Base-by-base conservation (phyloP, 768 basidiomycete species). In the Pleurotus giganteus region DNA sequence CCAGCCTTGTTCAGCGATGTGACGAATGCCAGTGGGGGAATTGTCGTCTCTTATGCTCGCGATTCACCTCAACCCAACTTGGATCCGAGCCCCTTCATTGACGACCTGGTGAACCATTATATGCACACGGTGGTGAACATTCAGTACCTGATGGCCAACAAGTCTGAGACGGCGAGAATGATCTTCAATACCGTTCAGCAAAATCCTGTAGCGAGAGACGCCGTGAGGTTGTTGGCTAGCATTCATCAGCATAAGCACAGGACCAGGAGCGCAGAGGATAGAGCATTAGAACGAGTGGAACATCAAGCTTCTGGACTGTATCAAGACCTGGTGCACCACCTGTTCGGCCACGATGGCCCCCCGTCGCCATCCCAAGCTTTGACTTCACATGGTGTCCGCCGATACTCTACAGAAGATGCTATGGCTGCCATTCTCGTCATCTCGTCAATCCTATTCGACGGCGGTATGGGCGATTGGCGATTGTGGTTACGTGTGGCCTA, bases 401-500 rank as follows among this genome's bases (percentile, higher is more conserved):
- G 39, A 1, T 24, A 34, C 23, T 17, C 47, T 4, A n/a, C 27
- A 49, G 88, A 86, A 31, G 88, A 90, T 60, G 91, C 90, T 19
- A 85, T 91, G 71, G 86, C 89, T 0, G 87, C 87, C 3, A 71
- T 93, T 17, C 86, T 88, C 57, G 74, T 89, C 61, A 81, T 93
- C 26, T 91, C 89, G 15, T 79, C 83, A 39, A 84, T 84, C 71
- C 82, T 92, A 52, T 92, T 93, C 71, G 80, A 82, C 11, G 91
- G 91, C 2, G 89, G 91, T 4, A 70, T 74, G 8, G 89, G 90
- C 2, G 68, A 74, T 37, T 93, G 91, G 91, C 67, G 77, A 23
- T 60, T 74, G 13, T 93, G 87, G 74, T 81, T 93, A 51, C 63
- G 73, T 23, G 73, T 88, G 43, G 85, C 88, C 8, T 78, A 76